Conservation (phyloP, 257 asterid species). For the Salvia miltiorrhiza region DNA sequence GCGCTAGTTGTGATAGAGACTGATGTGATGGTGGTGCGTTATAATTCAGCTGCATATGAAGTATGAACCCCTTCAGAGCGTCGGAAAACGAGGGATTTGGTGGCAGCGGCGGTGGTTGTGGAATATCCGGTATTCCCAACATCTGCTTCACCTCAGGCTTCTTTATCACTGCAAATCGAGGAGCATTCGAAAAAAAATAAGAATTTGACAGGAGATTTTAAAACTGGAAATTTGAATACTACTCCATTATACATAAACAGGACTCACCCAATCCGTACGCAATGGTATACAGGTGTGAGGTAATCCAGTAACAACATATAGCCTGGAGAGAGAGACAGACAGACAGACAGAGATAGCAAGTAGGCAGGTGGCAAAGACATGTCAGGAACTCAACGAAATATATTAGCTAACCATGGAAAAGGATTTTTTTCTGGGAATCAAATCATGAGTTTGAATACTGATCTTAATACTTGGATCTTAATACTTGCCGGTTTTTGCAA, state of each 20-base stretch:
- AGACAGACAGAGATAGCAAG: background rate
- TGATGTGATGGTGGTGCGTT: constrained; percentile 14
- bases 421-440: background rate
- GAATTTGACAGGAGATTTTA: background rate
- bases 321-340: constrained; percentile 62
- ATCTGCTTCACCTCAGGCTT: constrained; percentile 64
- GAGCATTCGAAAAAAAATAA: background rate
- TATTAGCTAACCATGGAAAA: background rate
- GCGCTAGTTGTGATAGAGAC: background rate
- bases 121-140: constrained; percentile 61
- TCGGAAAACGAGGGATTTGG: constrained; percentile 52
- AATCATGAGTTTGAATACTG: background rate
- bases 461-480: background rate
- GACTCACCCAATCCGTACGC: constrained; percentile 70
- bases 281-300: constrained; percentile 81
- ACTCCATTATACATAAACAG: background rate
- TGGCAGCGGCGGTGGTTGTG: constrained; percentile 31
- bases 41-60: constrained; percentile 29
- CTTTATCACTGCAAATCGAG: constrained; percentile 49
- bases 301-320: constrained; percentile 85
- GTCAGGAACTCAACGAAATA: background rate
- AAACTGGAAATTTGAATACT: background rate
- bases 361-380: background rate
- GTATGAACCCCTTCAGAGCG: constrained; percentile 56
- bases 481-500: background rate